Conservation (phyloP, 202 grass and related monocot species). For the Bolboschoenoplectus hybrid region DNA sequence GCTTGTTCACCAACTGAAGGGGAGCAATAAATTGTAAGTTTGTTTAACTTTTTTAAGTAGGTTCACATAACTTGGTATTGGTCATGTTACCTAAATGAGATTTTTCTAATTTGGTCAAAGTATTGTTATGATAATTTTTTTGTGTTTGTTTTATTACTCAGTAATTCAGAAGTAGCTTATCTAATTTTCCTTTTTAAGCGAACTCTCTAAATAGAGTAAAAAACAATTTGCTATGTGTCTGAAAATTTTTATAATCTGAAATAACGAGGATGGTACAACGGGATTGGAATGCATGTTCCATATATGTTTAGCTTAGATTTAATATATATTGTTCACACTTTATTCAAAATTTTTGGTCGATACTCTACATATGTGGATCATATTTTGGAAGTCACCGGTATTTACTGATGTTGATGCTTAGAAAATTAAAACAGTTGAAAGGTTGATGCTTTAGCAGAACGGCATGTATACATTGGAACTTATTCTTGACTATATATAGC, state of each 20-base stretch:
- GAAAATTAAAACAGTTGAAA: no score
- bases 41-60: neutral
- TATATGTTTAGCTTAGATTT: neutral
- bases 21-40: constrained; percentile 43
- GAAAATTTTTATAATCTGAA: neutral
- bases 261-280: neutral
- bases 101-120: neutral
- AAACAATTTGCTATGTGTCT: neutral
- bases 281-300: neutral
- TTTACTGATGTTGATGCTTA: no score
- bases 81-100: neutral
- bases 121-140: neutral
- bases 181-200: neutral
- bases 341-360: no score
- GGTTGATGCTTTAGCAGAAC: no score
- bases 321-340: no score
- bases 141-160: neutral
- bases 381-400: no score
- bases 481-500: neutral
- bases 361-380: no score
- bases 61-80: neutral
- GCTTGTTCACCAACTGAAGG: constrained; percentile 48
- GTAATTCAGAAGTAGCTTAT: neutral
- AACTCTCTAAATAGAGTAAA: neutral
- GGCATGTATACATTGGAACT: no score